Conservation (phyloP, 2,329 filamentous ascomycete species). For the Clarireedia monteithiana region DNA sequence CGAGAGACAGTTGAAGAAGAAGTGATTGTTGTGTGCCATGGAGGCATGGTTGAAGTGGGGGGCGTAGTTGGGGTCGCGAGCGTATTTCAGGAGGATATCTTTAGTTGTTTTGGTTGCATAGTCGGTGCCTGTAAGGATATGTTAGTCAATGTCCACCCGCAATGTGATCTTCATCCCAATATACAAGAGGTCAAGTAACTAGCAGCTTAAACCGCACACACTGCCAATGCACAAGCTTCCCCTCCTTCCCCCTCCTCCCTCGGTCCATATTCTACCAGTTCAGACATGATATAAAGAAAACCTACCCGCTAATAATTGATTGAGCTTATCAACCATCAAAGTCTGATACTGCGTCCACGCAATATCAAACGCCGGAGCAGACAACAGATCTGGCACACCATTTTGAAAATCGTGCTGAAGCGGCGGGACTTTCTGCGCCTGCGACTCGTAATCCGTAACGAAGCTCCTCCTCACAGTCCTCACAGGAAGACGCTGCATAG, state of each 20-base stretch:
- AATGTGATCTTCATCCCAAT: too few species aligned
- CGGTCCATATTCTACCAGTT: not conserved
- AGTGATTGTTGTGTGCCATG: constrained; percentile 86
- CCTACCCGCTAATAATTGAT: constrained; percentile 64
- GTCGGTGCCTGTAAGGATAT: constrained; percentile 15
- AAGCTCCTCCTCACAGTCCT: constrained; percentile 1
- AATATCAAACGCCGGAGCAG: constrained; percentile 59
- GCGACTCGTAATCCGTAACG: not conserved
- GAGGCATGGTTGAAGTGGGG: constrained; percentile 91
- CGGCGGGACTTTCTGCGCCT: constrained; percentile 30
- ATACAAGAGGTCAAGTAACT: too few species aligned
- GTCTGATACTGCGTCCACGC: constrained; percentile 80
- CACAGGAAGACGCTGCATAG: constrained; percentile 15
- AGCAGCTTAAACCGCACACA: too few species aligned
- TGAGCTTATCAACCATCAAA: constrained; percentile 67
- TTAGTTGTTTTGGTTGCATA: constrained; percentile 35
- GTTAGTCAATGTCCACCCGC: constrained; percentile 4
- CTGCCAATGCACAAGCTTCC: too few species aligned
- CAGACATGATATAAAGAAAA: constrained; percentile 14
- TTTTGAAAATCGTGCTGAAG: constrained; percentile 39
- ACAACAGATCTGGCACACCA: constrained; percentile 64
- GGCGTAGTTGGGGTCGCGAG: constrained; percentile 71
- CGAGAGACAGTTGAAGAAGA: constrained; percentile 63
- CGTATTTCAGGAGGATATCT: constrained; percentile 64
- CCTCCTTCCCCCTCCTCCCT: too few species aligned